A percentile compares a stretch with the other conserved stretches of the same genome.
Conservation (phyloP, 345 rosid genomes). For the Eucalyptus marginata region DNA sequence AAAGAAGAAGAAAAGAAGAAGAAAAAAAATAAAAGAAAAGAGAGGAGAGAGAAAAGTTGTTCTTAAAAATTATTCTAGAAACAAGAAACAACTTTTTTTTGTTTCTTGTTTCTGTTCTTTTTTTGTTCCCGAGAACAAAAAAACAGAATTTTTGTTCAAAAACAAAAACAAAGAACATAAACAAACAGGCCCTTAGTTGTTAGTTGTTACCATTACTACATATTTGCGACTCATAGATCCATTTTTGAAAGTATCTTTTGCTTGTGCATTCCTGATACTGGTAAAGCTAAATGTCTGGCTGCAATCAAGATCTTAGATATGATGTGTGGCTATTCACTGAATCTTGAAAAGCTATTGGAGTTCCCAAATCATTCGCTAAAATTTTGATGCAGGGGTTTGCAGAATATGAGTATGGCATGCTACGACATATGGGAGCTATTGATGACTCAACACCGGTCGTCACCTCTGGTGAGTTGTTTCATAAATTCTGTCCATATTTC, state of each 20-base stretch:
- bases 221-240: neutral
- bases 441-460: slow-evolving; percentile 71
- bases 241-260: neutral
- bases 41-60: too few species aligned
- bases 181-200: too few species aligned
- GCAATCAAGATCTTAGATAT: neutral
- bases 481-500: neutral
- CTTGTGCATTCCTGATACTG: neutral
- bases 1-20: too few species aligned
- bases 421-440: slow-evolving; percentile 79
- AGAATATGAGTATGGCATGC: slow-evolving; percentile 75
- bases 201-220: neutral
- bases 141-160: too few species aligned
- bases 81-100: too few species aligned
- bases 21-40: too few species aligned
- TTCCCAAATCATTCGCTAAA: neutral
- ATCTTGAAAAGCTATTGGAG: neutral
- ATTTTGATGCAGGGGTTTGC: slow-evolving; percentile 64
- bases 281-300: neutral
- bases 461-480: slow-evolving; percentile 32
- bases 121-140: too few species aligned
- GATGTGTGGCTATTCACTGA: neutral
- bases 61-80: too few species aligned
- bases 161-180: too few species aligned
- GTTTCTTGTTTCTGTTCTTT: too few species aligned